Percentiles rank a stretch among this genome's conserved stretches.
phyloP scores from a whole-genome alignment of 441 rosid species.

The Viola pubescens region DNA sequence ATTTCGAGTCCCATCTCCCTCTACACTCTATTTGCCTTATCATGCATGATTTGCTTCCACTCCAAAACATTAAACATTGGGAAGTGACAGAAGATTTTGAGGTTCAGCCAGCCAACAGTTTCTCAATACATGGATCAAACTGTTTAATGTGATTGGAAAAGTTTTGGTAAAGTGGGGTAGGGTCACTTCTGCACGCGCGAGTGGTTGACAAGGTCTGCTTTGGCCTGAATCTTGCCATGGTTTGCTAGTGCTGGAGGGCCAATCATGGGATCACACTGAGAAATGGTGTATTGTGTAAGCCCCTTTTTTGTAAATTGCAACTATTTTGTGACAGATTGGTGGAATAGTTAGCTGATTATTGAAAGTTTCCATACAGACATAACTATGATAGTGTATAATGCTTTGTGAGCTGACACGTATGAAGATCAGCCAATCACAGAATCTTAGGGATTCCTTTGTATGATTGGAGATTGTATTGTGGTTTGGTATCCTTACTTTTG shows the following conservation, averaged over 20 bases:
- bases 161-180: conserved; percentile 5
- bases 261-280: neutral
- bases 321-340: neutral
- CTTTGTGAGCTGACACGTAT: conserved; percentile 3
- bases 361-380: neutral
- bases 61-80: too few relatives aligned
- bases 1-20: too few relatives aligned
- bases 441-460: neutral
- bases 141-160: too few relatives aligned
- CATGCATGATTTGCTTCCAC: too few relatives aligned
- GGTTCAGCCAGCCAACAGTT: too few relatives aligned
- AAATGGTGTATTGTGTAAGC: neutral
- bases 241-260: neutral
- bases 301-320: neutral
- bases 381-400: neutral
- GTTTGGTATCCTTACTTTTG: neutral
- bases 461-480: conserved; percentile 1
- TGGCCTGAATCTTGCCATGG: neutral
- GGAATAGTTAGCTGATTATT: too few relatives aligned
- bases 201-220: neutral
- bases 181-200: conserved; percentile 8
- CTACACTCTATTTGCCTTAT: too few relatives aligned
- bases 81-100: too few relatives aligned
- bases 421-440: neutral
- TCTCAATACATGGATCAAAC: too few relatives aligned